These are phyloP conservation scores for Acacia crassicarpa DNA, from an alignment of 306 rosid species.

Conservation along the genomic window DNA sequence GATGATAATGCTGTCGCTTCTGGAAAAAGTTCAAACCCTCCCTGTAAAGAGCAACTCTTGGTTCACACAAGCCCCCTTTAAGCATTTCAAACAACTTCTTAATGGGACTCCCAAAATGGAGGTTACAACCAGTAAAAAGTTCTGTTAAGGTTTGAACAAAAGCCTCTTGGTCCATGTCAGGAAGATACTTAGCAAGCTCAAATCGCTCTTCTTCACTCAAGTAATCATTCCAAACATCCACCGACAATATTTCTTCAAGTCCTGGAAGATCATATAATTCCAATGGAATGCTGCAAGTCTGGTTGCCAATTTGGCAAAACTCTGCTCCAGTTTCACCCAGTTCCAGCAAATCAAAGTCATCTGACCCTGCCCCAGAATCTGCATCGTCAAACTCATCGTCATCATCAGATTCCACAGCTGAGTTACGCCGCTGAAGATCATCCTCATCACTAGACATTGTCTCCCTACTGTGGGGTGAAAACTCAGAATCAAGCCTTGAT, in stretches of 20 bases:
- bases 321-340: constrained; percentile 93
- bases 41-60: constrained; percentile 94
- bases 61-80: constrained; percentile 96
- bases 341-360: constrained; percentile 96
- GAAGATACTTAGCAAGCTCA: constrained; percentile 83
- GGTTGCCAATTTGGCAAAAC: constrained; percentile 93
- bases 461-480: constrained; percentile 75
- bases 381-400: constrained; percentile 95
- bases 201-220: constrained; percentile 84
- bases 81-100: constrained; percentile 79
- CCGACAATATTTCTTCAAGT: constrained; percentile 73
- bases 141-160: constrained; percentile 67
- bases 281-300: constrained; percentile 90
- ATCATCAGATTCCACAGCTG: constrained; percentile 80
- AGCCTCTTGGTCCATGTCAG: constrained; percentile 90
- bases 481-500: constrained; percentile 84
- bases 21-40: constrained; percentile 81
- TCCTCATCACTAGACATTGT: constrained; percentile 92
- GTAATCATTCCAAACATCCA: constrained; percentile 94
- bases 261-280: constrained; percentile 92
- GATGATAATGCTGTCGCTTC: constrained; percentile 84
- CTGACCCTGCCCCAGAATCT: constrained; percentile 98
- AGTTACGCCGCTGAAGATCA: constrained; percentile 68
- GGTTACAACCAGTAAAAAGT: constrained; percentile 73
- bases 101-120: constrained; percentile 91